phyloP scores from a whole-genome alignment of 2,329 filamentous ascomycete species.

The Aspergillus fumigatus region DNA sequence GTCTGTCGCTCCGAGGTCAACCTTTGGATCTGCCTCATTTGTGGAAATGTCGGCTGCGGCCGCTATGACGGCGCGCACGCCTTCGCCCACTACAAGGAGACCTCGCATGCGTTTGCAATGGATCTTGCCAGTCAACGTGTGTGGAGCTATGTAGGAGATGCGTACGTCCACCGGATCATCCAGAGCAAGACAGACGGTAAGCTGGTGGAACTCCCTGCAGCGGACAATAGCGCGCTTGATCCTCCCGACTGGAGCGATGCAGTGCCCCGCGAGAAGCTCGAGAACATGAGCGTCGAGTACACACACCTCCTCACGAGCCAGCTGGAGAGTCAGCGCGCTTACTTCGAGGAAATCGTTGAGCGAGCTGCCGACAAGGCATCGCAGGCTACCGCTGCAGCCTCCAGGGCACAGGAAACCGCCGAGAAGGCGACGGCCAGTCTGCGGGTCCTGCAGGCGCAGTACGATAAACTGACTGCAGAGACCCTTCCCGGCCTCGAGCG shows the following conservation, averaged over 20 bases:
- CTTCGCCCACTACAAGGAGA: conserved; percentile 88
- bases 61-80: conserved; percentile 92
- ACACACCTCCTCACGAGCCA: conserved; percentile 90
- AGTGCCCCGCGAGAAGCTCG: conserved; percentile 56
- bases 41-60: conserved; percentile 87
- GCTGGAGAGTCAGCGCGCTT: conserved; percentile 84
- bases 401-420: conserved; percentile 55
- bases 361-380: conserved; percentile 86
- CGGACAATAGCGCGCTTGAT: conserved; percentile 42
- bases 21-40: conserved; percentile 93
- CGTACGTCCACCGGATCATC: conserved; percentile 93
- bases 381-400: conserved; percentile 58
- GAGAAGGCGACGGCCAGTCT: conserved; percentile 56
- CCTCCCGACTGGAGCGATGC: conserved; percentile 43
- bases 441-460: conserved; percentile 53
- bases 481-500: conserved; percentile 67
- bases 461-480: conserved; percentile 50
- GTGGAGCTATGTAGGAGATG: conserved; percentile 95
- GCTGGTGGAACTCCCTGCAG: conserved; percentile 77
- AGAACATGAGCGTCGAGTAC: conserved; percentile 86
- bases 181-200: conserved; percentile 91
- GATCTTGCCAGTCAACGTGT: conserved; percentile 92
- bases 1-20: conserved; percentile 77
- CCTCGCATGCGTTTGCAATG: conserved; percentile 84
- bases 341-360: conserved; percentile 88